Percentiles rank a stretch among this genome's conserved stretches.
Conservation (phyloP, 108 stramenopile genomes). For the Skeletonema grethae region DNA sequence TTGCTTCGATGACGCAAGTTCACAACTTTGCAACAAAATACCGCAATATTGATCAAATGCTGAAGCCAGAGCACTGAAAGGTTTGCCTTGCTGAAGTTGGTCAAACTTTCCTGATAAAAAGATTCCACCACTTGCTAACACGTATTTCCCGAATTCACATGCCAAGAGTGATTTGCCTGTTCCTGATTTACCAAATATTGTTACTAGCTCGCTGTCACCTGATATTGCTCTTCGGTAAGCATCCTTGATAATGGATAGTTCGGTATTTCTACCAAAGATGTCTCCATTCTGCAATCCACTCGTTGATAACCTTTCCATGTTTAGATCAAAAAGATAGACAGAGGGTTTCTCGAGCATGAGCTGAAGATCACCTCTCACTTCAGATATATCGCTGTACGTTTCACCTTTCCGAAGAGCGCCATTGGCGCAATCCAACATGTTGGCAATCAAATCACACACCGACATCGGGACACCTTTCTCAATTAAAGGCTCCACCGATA, state of each 20-base stretch:
- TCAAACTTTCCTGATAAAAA: constrained; percentile 34
- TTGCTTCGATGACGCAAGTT: neutral
- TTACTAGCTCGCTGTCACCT: constrained; percentile 7
- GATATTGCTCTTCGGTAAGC: neutral
- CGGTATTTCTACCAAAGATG: constrained; percentile 7
- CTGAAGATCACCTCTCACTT: constrained; percentile 17
- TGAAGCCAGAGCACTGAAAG: constrained; percentile 5
- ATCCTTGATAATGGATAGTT: constrained; percentile 5
- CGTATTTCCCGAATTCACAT: neutral
- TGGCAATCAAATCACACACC: constrained; percentile 24
- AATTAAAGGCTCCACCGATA: neutral
- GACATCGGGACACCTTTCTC: constrained; percentile 1
- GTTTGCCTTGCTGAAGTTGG: constrained; percentile 21
- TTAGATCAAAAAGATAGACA: constrained; percentile 8
- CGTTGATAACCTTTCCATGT: neutral
- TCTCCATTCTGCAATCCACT: constrained; percentile 12
- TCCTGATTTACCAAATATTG: constrained; percentile 26
- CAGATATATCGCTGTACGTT: constrained; percentile 10
- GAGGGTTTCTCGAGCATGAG: constrained; percentile 25
- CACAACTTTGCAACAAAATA: neutral
- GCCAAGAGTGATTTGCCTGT: constrained; percentile 14
- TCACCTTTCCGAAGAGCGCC: constrained; percentile 8
- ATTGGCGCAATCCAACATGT: constrained; percentile 14
- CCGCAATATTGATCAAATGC: constrained; percentile 25
- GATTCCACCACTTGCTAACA: neutral